A percentile compares a stretch with the other conserved stretches of the same genome.
Evolutionary conservation across 441 rosid species (phyloP).

Genomic region (Aquilaria agallochum): DNA sequence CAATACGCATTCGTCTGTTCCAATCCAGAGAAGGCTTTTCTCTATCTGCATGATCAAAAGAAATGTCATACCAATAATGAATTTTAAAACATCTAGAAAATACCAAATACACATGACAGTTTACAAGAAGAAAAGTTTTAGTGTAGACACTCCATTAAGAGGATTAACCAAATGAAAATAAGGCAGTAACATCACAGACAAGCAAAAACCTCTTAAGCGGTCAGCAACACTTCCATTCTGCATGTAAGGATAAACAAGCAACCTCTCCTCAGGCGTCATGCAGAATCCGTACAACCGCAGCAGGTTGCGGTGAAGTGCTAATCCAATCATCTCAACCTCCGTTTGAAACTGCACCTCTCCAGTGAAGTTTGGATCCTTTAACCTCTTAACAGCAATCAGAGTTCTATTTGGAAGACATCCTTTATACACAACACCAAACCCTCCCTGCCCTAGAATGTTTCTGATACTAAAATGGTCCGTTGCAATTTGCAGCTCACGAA

Average conservation of each 20-base stretch:
- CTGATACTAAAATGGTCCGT: slow-evolving; percentile 69
- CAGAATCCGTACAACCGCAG: slow-evolving; percentile 84
- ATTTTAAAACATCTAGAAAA: too few species aligned
- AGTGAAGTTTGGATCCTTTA: slow-evolving; percentile 82
- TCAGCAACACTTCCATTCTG: slow-evolving; percentile 96
- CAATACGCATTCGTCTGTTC: slow-evolving; percentile 65
- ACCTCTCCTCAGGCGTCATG: slow-evolving; percentile 70
- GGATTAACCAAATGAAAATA: neutral
- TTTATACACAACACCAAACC: slow-evolving; percentile 87
- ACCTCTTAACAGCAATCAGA: slow-evolving; percentile 78
- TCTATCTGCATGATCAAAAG: slow-evolving; percentile 37
- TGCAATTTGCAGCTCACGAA: slow-evolving; percentile 74
- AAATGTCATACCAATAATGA: neutral
- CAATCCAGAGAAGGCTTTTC: slow-evolving; percentile 78
- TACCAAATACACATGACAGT: too few species aligned
- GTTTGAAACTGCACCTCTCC: slow-evolving; percentile 97
- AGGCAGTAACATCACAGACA: neutral
- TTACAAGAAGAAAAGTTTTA: too few species aligned
- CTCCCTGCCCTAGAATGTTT: slow-evolving; percentile 89
- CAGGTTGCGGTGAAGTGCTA: slow-evolving; percentile 88
- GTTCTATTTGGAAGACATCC: slow-evolving; percentile 77
- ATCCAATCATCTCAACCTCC: slow-evolving; percentile 95
- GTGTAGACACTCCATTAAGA: too few species aligned
- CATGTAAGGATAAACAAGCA: slow-evolving; percentile 95
- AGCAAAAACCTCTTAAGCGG: slow-evolving; percentile 65